These are phyloP conservation scores for Pterocarpus macrocarpus DNA, from an alignment of 306 rosid genomes.

Conservation along the genomic window DNA sequence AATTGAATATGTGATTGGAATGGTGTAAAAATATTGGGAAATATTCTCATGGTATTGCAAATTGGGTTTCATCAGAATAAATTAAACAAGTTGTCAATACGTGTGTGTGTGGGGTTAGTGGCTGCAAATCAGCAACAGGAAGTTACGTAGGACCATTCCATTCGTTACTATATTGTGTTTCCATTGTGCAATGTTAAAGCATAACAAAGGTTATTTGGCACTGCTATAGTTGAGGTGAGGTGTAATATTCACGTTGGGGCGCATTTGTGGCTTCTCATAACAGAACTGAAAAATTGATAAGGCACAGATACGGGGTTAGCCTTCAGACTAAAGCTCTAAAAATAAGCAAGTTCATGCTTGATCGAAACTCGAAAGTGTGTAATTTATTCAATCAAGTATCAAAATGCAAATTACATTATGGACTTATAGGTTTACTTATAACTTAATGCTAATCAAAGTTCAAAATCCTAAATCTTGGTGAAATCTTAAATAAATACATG, in stretches of 20 bases:
- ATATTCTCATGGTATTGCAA: background rate
- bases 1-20: constrained; percentile 28
- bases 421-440: no score
- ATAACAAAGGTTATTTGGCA: background rate
- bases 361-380: no score
- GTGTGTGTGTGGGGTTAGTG: no score
- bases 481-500: no score
- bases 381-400: no score
- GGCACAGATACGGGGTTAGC: no score
- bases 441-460: no score
- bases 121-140: background rate
- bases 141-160: background rate
- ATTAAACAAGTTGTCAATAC: background rate
- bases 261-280: background rate
- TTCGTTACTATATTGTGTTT: background rate
- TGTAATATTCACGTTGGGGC: background rate
- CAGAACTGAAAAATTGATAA: background rate
- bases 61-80: background rate
- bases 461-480: no score
- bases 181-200: background rate
- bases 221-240: no score
- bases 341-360: no score
- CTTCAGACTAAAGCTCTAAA: no score
- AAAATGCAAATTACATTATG: no score
- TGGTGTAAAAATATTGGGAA: background rate